phyloP scores from a whole-genome alignment of 2,329 filamentous ascomycete genomes.

The Diaporthe vaccinii region DNA sequence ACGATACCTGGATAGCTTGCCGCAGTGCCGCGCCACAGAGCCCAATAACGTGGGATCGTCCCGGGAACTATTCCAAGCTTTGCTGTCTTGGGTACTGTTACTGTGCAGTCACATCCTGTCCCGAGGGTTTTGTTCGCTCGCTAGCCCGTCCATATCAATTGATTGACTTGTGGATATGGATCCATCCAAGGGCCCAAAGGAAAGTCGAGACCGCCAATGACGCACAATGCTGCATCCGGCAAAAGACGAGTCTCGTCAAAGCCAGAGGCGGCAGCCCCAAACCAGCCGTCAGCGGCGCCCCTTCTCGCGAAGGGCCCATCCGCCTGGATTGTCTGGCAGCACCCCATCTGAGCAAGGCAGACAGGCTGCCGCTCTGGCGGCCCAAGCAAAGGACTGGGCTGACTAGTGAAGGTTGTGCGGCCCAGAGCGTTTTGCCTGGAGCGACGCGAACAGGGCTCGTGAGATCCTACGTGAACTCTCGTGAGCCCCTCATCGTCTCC shows the following conservation, averaged over 20 bases:
- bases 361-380: conserved; percentile 12
- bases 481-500: background rate
- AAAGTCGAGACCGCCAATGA: conserved; percentile 28
- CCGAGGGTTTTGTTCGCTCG: background rate
- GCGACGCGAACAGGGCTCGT: conserved; percentile 3
- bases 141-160: background rate
- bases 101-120: background rate
- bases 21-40: conserved; percentile 16
- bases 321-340: background rate
- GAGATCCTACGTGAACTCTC: conserved; percentile 21
- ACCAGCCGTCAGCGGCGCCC: conserved; percentile 24
- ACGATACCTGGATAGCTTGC: conserved; percentile 18
- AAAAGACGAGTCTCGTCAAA: conserved; percentile 27
- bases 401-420: background rate
- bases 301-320: background rate
- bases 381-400: conserved; percentile 7
- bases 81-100: background rate
- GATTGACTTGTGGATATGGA: conserved; percentile 3
- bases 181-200: conserved; percentile 6
- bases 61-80: conserved; percentile 28
- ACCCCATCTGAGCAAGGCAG: background rate
- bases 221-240: conserved; percentile 35
- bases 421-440: conserved; percentile 5
- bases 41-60: conserved; percentile 27
- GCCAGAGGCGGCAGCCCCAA: conserved; percentile 12